Evolutionary conservation across 2,329 filamentous ascomycete species (phyloP), one percentile per base, ranked within the genome.

Genomic region (Calonectria pauciramosa): DNA sequence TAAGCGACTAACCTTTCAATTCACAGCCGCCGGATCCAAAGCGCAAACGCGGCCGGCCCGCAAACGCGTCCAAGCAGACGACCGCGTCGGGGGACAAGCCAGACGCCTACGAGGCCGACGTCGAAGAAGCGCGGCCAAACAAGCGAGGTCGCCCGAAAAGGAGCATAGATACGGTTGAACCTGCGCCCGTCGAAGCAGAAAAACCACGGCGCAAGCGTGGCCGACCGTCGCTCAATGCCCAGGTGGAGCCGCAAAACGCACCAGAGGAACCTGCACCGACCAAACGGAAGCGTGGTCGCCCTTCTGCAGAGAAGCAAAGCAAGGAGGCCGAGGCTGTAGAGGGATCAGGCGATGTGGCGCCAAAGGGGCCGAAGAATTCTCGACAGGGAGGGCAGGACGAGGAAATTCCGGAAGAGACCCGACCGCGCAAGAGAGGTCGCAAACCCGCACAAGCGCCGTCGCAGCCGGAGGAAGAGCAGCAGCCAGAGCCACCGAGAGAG

Each of bases 1-100:
- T 26, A 28, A 41, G 36, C 23, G 14, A n/a, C 38, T 71, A 34
- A 67, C 51, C 4, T 41, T 56, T 47, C 14, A 41, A 76, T 51
- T 77, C 28, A 4, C 49, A 83, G 81, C 76, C 82, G 20, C 76
- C 80, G 54, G 76, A 79, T 34, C 83, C 83, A 68, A 86, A 86
- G 77, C 87, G 87, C 76, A 88, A 87, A 80, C 87, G 87, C 81
- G 86, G 86, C 69, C 83, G 85, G 51, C 85, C 84, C 16, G 79
- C 85, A 38, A 86, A 85, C 86, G 86, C 86, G 86, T 84, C 85
- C 70, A 85, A 82, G 75, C 73, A 82, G 32, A 64, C 74, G 74
- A 76, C 73, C 83, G 81, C 80, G 80, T 81, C 80, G 63, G 78
- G 78, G 34, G 75, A 76, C 47, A 74, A 66, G 44, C 76, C 77